Base-by-base conservation (phyloP, 805 yeast genomes). In the Deakozyma indianensis region DNA sequence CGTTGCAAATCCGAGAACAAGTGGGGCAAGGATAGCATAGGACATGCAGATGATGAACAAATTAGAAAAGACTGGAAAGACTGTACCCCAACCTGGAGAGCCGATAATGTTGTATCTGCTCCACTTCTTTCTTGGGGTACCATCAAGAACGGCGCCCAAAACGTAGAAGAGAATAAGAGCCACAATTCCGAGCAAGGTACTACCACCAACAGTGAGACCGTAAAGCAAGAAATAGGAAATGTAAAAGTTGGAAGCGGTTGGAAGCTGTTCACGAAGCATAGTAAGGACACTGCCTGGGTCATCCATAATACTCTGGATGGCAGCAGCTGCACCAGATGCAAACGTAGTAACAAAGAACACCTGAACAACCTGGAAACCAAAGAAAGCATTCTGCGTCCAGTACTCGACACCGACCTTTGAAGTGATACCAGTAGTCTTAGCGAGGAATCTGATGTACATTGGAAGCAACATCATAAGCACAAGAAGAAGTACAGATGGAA, bases 91-190 rank as follows among this genome's bases (percentile, higher is more conserved):
- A 22, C 75, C 72, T 41, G 88, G 83, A 38, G 73, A 69, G 11
- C 77, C 71, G 53, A 90, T 67, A 1, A 68, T 70, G 59, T 75
- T 76, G 59, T 64, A 75, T 57, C 95, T 77, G 49, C 62, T 75
- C 96, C 96, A 90, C 67, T 81, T 83, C 64, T 85, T 80, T 66
- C 97, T 78, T 50, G 97, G 97, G 3, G 97, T 86, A 45, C 74
- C 71, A 61, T 87, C 95, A 49, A 92, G 71, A 21, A 86, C 48
- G 51, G 67, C 68, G 24, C 92, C 84, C 48, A 88, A 67, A 29
- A 81, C 66, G 58, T 82, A 78, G 44, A 83, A 78, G 51, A 88
- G 67, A 45, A 83, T 70, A 55, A 92, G 68, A 2, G 78, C 74
- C 35, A 80, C 87, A 46, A 85, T 62, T 64, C 86, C 96, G 48